Evolutionary conservation across 2,329 filamentous ascomycete species (phyloP).

Genomic region (Dactylellina drechsleri): DNA sequence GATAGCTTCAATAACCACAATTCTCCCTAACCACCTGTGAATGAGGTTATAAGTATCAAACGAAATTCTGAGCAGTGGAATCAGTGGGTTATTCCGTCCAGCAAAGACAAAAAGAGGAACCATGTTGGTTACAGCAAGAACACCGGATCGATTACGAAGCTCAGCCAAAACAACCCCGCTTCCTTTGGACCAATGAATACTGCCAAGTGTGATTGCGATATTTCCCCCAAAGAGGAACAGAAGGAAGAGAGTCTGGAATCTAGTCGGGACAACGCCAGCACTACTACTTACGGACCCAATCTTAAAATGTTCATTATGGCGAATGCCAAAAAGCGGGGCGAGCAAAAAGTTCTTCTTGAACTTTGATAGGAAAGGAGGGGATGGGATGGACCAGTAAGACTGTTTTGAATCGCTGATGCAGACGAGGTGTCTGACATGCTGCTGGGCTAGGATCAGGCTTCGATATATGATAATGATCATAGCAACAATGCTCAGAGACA

Average conservation of each 20-base stretch:
- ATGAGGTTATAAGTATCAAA: constrained; percentile 86
- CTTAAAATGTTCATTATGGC: constrained; percentile 80
- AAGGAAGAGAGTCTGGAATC: constrained; percentile 78
- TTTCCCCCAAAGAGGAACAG: constrained; percentile 76
- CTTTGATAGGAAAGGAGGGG: constrained; percentile 33
- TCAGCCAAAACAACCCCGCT: constrained; percentile 65
- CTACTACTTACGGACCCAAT: constrained; percentile 75
- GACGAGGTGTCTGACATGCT: constrained; percentile 42
- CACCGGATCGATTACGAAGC: constrained; percentile 75
- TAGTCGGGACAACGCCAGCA: constrained; percentile 79
- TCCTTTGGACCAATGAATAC: constrained; percentile 70
- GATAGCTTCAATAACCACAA: constrained; percentile 75
- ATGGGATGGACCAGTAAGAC: constrained; percentile 38
- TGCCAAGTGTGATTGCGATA: constrained; percentile 77
- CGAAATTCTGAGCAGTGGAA: constrained; percentile 75
- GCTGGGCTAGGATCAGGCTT: constrained; percentile 15
- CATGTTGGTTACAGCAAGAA: constrained; percentile 80
- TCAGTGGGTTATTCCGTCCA: constrained; percentile 80
- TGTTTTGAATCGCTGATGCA: constrained; percentile 45
- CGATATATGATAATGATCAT: constrained; percentile 33
- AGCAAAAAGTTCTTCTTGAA: constrained; percentile 75
- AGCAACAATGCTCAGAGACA: constrained; percentile 25
- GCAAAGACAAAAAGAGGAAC: constrained; percentile 78
- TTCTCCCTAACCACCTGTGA: constrained; percentile 82
- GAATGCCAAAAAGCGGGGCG: constrained; percentile 76